Conservation (phyloP, 2,329 filamentous ascomycete genomes). For the Piedraia hortae region DNA sequence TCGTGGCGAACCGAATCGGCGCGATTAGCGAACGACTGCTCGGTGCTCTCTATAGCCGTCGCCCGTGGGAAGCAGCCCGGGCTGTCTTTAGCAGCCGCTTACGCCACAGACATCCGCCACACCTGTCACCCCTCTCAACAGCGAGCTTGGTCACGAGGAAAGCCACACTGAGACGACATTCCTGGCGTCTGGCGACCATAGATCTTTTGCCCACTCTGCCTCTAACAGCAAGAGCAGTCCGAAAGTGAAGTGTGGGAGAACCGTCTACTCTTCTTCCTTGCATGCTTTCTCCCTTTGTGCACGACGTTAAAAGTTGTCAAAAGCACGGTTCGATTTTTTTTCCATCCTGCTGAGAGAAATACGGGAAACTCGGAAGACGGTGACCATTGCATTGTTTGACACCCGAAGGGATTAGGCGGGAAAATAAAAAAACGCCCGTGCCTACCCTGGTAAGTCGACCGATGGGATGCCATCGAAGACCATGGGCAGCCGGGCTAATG, state of each 20-base stretch:
- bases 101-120: not conserved
- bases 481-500: too few relatives aligned
- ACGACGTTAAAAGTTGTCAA: too few relatives aligned
- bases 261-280: not conserved
- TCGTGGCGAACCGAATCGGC: conserved; percentile 6
- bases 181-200: conserved; percentile 1
- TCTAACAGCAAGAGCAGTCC: conserved; percentile 1
- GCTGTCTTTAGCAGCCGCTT: not conserved
- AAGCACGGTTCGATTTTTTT: too few relatives aligned
- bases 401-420: too few relatives aligned
- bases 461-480: too few relatives aligned
- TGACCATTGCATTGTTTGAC: too few relatives aligned
- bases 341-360: too few relatives aligned
- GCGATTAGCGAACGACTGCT: conserved; percentile 2
- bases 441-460: too few relatives aligned
- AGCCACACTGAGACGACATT: conserved; percentile 3
- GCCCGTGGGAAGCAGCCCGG: not conserved
- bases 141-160: conserved; percentile 1
- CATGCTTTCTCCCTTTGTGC: conserved; percentile 1
- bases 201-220: not conserved
- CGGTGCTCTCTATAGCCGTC: not conserved
- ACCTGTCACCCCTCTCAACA: conserved; percentile 1
- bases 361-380: too few relatives aligned
- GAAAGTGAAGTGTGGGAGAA: not conserved
- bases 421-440: too few relatives aligned